Base-by-base conservation (phyloP, 768 basidiomycete genomes). In the Termitomyces heimii region DNA sequence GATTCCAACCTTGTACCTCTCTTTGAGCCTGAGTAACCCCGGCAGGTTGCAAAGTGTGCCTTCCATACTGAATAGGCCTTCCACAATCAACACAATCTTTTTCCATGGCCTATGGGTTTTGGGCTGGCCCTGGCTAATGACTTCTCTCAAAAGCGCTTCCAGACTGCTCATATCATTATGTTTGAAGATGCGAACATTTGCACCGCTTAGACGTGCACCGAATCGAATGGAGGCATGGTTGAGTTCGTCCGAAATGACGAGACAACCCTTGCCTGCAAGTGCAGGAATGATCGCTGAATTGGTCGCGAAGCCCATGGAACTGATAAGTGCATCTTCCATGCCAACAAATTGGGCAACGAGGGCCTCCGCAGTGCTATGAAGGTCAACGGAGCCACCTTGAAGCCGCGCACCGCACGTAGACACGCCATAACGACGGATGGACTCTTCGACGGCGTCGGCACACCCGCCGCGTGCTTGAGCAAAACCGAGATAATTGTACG, bases 91-190 rank as follows among this genome's bases (percentile, higher is more conserved):
- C 39, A 99, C 71, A 59, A 99, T 98, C 77, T 96, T 98, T 78
- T 96, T 97, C 97, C 97, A 98, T 13, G 96, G 96, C n/a, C 97
- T 75, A 66, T 98, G 97, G 0, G 94, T 97, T 75, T 94, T 89
- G 4, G 96, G 94, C 69, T 98, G 96, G 16, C 97, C 97, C 71
- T 99, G 97, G 65, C 89, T 92, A 73, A 99, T 95, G 26, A 85
- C 86, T 71, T 99, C 97, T 43, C 86, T 79, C 66, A 99, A 74
- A 13, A 98, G 67, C 6, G 74, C 69, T 71, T 98, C 96, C 54
- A 99, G 74, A 49, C 77, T 84, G 40, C 77, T 70, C 88, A 98
- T 91, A 70, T 98, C 85, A 67, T 99, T 98, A 70, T 99, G 97
- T 79, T 95, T 96, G 86, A 92, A 99, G 82, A 86, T 89, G 48